Evolutionary conservation across 2,329 filamentous ascomycete genomes (phyloP), one percentile per base, ranked within the genome.

Genomic region (Cladosporium sp.): DNA sequence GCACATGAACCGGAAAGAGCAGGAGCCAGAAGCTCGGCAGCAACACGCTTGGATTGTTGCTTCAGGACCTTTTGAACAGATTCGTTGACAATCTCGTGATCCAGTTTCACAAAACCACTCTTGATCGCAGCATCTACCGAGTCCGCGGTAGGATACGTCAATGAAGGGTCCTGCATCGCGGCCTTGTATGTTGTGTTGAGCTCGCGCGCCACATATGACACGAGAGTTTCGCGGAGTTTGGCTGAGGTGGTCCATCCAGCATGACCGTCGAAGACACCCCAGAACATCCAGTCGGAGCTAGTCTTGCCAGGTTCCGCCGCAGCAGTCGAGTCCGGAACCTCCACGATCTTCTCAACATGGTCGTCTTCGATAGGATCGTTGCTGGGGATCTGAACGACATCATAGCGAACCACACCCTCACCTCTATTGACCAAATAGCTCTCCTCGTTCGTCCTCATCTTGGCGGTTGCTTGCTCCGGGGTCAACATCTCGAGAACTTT

Each of bases 281-380:
- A 99, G 74, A 99, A 99, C 92, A 97, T 97, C 94, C 94, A 99
- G 75, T 99, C 95, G 62, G 84, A 90, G 60, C 81, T 85, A 17
- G 80, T 64, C 15, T 82, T 80, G 38, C 81, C 75, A 71, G 82
- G 76, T 67, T 82, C 78, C 7, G 80, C 78, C 15, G 81, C 79
- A 25, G 82, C 80, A 39, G 83, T 78, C 51, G 78, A 80, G 55
- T 82, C 82, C 4, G 90, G 88, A 8, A 97, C 85, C 74, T 97
- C 90, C 49, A 99, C 91, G 69, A 97, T 97, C 82, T 96, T 96
- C 78, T 99, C 94, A 55, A 92, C 90, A 71, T 99, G 94, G 71
- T 99, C 95, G 70, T 99, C 94, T 77, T 99, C 94, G 60, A 99
- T 99, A 0, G 94, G 94, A 67, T 96, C 90, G 73, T 99, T 99